phyloP scores from a whole-genome alignment of 495 filamentous ascomycete genomes.

The Penicillium verhagenii region DNA sequence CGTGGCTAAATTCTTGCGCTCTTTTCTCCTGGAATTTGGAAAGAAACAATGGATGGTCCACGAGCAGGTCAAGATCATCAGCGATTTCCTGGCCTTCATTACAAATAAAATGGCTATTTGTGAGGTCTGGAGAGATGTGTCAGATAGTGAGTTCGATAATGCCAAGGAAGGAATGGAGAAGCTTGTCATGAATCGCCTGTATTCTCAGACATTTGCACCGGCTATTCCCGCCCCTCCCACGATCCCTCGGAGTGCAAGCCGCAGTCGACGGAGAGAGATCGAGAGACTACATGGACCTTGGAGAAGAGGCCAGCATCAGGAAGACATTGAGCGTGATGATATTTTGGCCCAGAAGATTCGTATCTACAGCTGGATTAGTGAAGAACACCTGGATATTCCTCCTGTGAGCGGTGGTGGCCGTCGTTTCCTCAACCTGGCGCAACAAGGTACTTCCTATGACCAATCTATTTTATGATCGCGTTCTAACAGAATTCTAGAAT shows the following conservation, averaged over 20 bases:
- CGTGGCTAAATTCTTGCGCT: slow-evolving; percentile 91
- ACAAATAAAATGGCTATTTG: slow-evolving; percentile 98
- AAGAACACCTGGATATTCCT: slow-evolving; percentile 93
- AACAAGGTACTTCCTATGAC: slow-evolving; percentile 61
- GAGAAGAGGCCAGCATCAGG: slow-evolving; percentile 90
- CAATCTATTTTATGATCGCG: not conserved
- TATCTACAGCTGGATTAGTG: slow-evolving; percentile 93
- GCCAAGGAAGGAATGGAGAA: slow-evolving; percentile 99
- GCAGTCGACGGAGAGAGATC: slow-evolving; percentile 64
- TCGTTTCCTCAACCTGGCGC: slow-evolving; percentile 83
- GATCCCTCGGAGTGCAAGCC: slow-evolving; percentile 59
- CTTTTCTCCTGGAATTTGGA: slow-evolving; percentile 90
- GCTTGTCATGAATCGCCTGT: slow-evolving; percentile 97
- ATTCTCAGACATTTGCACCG: slow-evolving; percentile 94
- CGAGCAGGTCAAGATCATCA: slow-evolving; percentile 97
- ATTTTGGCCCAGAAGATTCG: slow-evolving; percentile 92
- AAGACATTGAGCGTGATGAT: slow-evolving; percentile 96
- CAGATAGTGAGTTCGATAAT: slow-evolving; percentile 97
- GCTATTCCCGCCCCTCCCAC: slow-evolving; percentile 80
- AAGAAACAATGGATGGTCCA: slow-evolving; percentile 99
- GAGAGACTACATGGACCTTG: slow-evolving; percentile 76
- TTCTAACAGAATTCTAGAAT: slow-evolving; percentile 55
- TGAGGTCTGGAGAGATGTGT: slow-evolving; percentile 94
- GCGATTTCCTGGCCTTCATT: slow-evolving; percentile 97
- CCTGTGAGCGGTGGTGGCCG: slow-evolving; percentile 79